Base-by-base conservation (phyloP, 768 basidiomycete genomes). In the Paxillus involutus region DNA sequence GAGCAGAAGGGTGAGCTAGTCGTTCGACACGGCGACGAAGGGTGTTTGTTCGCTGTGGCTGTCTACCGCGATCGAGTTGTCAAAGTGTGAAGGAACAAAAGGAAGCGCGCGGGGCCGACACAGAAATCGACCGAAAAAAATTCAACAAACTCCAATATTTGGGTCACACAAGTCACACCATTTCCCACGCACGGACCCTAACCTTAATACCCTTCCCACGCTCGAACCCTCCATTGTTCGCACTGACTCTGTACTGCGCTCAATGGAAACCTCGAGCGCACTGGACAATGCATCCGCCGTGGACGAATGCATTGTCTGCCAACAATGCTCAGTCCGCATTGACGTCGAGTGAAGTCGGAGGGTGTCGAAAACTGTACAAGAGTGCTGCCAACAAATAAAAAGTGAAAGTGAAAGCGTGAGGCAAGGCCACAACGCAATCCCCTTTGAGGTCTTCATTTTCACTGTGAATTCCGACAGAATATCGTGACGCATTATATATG, bases 61-160 rank as follows among this genome's bases (percentile, higher is more conserved):
- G 74, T 74, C 77, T 73, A 70, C 72, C 76, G 72, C 73, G 78
- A 76, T 78, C 75, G 70, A 76, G 72, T 73, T 66, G 68, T 70
- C 69, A 70, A 70, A 61, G 69, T 70, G 74, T 68, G 72, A 75
- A 72, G 70, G 74, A 69, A 65, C 58, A 71, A 69, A 64, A 74
- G 71, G 72, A 73, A 75, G 73, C 71, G 74, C 70, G 69, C 73
- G 74, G 69, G 73, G 71, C 74, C 75, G 75, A 75, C 70, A 51
- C 67, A 71, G 68, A 70, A 59, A 68, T 71, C 67, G 64, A 65
- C 63, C 71, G 55, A 59, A 69, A 70, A 70, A 72, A 72, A 71
- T 52, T 65, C 64, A 73, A 71, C 71, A 69, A 70, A 73, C 71
- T 64, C 65, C 69, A 72, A 72, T 72, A 70, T 69, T 68, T 70